phyloP scores from a whole-genome alignment of 768 basidiomycete species.

The Xerocomus spinulosus region DNA sequence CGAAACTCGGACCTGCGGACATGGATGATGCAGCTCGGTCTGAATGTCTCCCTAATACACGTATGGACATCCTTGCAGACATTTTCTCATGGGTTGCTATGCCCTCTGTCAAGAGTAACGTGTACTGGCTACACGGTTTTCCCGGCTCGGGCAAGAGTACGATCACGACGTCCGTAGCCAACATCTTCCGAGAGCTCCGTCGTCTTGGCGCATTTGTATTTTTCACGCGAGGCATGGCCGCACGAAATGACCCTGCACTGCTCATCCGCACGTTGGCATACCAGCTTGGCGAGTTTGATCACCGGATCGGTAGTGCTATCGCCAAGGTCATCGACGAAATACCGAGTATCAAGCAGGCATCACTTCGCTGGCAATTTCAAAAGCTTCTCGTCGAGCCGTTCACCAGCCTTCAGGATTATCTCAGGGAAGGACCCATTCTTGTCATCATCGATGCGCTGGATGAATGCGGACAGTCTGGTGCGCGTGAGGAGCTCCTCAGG shows the following conservation, averaged over 20 bases:
- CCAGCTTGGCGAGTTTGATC: constrained; percentile 32
- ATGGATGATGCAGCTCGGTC: constrained; percentile 26
- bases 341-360: constrained; percentile 28
- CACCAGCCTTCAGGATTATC: constrained; percentile 9
- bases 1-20: constrained; percentile 26
- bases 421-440: constrained; percentile 26
- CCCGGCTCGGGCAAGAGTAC: constrained; percentile 37
- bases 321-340: constrained; percentile 21
- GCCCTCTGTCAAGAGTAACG: constrained; percentile 16
- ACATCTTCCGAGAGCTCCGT: constrained; percentile 28
- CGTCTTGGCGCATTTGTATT: constrained; percentile 35
- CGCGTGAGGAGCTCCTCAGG: constrained; percentile 27
- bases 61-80: constrained; percentile 26
- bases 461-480: constrained; percentile 26
- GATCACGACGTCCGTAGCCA: constrained; percentile 33
- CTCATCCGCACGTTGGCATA: constrained; percentile 35
- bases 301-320: constrained; percentile 26
- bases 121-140: constrained; percentile 34
- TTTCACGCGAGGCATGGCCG: constrained; percentile 32
- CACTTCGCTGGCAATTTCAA: constrained; percentile 30
- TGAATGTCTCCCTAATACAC: constrained; percentile 30
- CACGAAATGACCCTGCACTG: constrained; percentile 26
- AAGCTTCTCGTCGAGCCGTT: constrained; percentile 33
- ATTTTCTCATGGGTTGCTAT: constrained; percentile 23
- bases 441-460: constrained; percentile 36